These are phyloP conservation scores for Fusarium burgessii DNA, from an alignment of 2,329 filamentous ascomycete species.

Conservation along the genomic window DNA sequence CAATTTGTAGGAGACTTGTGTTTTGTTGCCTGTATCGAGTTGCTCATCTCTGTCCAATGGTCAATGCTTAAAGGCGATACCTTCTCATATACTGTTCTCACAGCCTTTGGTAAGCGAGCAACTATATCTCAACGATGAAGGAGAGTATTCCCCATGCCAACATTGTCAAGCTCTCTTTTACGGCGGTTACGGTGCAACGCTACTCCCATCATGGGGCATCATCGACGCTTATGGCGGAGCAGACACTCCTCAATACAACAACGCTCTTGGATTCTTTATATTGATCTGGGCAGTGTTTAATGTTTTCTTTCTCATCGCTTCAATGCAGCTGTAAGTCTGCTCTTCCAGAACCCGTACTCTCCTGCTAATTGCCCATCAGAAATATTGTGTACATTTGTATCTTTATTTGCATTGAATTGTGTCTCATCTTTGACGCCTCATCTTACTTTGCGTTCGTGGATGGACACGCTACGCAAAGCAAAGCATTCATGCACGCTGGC, in stretches of 20 bases:
- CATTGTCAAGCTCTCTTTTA: constrained; percentile 41
- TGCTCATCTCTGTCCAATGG: constrained; percentile 47
- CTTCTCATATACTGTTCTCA: constrained; percentile 46
- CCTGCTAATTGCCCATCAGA: constrained; percentile 18
- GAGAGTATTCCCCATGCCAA: background rate
- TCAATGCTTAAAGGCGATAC: constrained; percentile 44
- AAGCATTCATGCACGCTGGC: constrained; percentile 31
- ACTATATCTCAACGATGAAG: background rate
- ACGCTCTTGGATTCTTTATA: constrained; percentile 46
- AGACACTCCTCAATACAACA: constrained; percentile 33
- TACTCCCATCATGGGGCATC: constrained; percentile 41
- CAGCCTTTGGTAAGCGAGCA: constrained; percentile 40
- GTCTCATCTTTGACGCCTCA: constrained; percentile 35
- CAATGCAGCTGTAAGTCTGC: constrained; percentile 31
- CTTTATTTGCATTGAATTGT: constrained; percentile 41
- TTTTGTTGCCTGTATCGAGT: constrained; percentile 43
- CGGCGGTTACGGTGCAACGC: constrained; percentile 41
- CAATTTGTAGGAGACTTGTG: constrained; percentile 46
- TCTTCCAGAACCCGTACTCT: too few species aligned
- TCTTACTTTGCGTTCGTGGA: constrained; percentile 41
- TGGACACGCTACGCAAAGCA: constrained; percentile 15
- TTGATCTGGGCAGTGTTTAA: constrained; percentile 47
- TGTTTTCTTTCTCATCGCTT: constrained; percentile 45
- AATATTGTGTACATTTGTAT: constrained; percentile 43
- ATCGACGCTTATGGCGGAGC: constrained; percentile 42